Evolutionary conservation across 306 rosid genomes (phyloP), one percentile per base, ranked within the genome.

Genomic region (Corylus americana): DNA sequence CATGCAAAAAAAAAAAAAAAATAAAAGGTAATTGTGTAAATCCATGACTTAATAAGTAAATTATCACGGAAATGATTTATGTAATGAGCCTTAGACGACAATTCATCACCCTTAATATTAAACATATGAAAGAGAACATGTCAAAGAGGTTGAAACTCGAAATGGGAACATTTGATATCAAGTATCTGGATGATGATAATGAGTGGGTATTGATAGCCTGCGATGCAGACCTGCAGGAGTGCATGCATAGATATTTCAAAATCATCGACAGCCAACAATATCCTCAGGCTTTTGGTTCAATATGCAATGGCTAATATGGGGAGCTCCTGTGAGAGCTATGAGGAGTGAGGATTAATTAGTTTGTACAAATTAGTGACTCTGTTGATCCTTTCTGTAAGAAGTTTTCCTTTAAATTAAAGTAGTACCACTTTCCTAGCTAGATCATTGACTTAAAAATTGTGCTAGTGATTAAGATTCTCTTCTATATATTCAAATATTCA

Each of bases 121-220:
- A 31, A 31, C 35, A 31, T 91, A 71, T 91, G 73, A 86, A 71
- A 80, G 92, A 91, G n/a, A 93, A 88, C 87, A 89, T 89, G 71
- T 90, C 89, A 29, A 94, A 88, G 61, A 88, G 94, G 77, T 83
- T 94, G 83, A 92, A 86, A 85, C 47, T 94, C 73, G 93, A 92
- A 77, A 81, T 81, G 45, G 92, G 94, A 17, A 88, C 89, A 48
- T 91, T 89, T 74, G 92, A 92, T 77, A 85, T 94, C 75, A 91
- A 93, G 89, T 91, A 90, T 81, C 78, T 93, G 82, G 98, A 90
- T 42, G 97, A 92, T 76, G 97, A 89, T 84, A 89, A 84, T 1
- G 97, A 92, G 74, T 92, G 94, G 97, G 96, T 92, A 82, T 84
- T 89, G 78, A 82, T 92, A 39, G 91, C 94, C n/a, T 94, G 97